Conservation (phyloP, 2,329 filamentous ascomycete genomes). For the Drechslerella coelobrocha region DNA sequence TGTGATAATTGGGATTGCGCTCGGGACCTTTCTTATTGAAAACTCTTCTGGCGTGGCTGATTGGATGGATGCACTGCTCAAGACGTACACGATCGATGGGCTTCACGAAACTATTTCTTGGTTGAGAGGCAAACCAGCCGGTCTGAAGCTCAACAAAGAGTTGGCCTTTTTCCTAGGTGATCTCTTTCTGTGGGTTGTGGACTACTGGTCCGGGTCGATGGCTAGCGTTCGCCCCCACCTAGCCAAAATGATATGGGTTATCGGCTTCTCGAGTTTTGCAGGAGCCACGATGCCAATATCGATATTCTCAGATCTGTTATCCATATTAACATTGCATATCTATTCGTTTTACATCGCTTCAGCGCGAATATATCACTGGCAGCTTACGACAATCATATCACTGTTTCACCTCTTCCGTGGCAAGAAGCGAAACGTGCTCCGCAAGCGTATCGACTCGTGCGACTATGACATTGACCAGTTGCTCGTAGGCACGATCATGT, state of each 20-base stretch:
- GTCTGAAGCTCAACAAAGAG: slow-evolving; percentile 92
- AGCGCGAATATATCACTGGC: slow-evolving; percentile 97
- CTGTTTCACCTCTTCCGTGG: slow-evolving; percentile 98
- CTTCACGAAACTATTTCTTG: slow-evolving; percentile 88
- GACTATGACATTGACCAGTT: slow-evolving; percentile 98
- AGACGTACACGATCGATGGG: slow-evolving; percentile 84
- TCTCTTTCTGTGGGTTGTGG: slow-evolving; percentile 96
- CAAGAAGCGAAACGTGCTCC: slow-evolving; percentile 95
- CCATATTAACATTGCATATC: slow-evolving; percentile 90
- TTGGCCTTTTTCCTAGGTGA: slow-evolving; percentile 93
- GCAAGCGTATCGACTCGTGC: slow-evolving; percentile 97
- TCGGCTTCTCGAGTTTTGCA: slow-evolving; percentile 92
- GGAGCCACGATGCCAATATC: slow-evolving; percentile 97
- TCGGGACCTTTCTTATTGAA: slow-evolving; percentile 96
- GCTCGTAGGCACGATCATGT: slow-evolving; percentile 92
- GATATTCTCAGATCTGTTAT: slow-evolving; percentile 90
- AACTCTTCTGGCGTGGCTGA: slow-evolving; percentile 84
- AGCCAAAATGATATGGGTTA: slow-evolving; percentile 86
- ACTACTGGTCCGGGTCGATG: slow-evolving; percentile 78
- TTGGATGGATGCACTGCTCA: slow-evolving; percentile 69
- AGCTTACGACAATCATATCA: slow-evolving; percentile 92
- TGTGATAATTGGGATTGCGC: slow-evolving; percentile 94
- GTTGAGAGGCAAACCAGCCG: slow-evolving; percentile 95
- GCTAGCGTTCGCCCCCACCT: slow-evolving; percentile 72
- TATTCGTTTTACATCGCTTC: slow-evolving; percentile 98